A percentile compares a stretch with the other conserved stretches of the same genome.
Conservation (phyloP, 2,329 filamentous ascomycete genomes). For the Ustilaginoidea virens region DNA sequence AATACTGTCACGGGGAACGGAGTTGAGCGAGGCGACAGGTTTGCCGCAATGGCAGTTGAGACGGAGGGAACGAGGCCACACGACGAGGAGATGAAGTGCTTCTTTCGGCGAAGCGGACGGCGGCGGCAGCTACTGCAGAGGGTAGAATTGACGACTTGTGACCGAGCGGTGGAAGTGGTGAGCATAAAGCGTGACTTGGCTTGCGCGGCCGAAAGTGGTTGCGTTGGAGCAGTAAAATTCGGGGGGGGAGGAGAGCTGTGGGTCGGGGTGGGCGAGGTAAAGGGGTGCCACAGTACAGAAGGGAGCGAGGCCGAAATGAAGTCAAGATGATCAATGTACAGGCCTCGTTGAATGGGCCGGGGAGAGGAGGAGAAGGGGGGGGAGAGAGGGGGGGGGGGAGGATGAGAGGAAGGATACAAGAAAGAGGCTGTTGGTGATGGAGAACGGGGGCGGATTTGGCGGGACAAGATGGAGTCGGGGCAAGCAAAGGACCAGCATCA, state of each 20-base stretch:
- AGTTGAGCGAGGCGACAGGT: conserved; percentile 1
- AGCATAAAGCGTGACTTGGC: too few species aligned
- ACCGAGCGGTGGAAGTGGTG: too few species aligned
- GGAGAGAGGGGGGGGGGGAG: conserved; percentile 12
- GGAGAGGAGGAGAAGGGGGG: conserved; percentile 6
- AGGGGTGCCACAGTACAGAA: conserved; percentile 2
- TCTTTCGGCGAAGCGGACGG: too few species aligned
- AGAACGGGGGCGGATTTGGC: conserved; percentile 5
- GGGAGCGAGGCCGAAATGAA: conserved; percentile 14
- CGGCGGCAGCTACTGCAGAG: too few species aligned
- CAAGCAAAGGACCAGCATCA: conserved; percentile 1
- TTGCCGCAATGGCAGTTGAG: too few species aligned
- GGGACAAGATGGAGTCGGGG: neutral
- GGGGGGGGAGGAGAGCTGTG: conserved; percentile 1
- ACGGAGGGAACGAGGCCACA: too few species aligned
- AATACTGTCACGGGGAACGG: conserved; percentile 10
- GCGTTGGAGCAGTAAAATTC: too few species aligned
- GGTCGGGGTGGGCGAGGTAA: conserved; percentile 1
- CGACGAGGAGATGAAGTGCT: too few species aligned
- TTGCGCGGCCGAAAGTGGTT: too few species aligned
- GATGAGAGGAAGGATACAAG: conserved; percentile 10
- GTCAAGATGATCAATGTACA: conserved; percentile 20
- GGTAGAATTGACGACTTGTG: too few species aligned
- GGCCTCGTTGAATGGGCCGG: conserved; percentile 13
- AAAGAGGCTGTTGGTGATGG: conserved; percentile 10